These are phyloP conservation scores for Lachancea cidri DNA, from an alignment of 805 yeast genomes.

Conservation along the genomic window DNA sequence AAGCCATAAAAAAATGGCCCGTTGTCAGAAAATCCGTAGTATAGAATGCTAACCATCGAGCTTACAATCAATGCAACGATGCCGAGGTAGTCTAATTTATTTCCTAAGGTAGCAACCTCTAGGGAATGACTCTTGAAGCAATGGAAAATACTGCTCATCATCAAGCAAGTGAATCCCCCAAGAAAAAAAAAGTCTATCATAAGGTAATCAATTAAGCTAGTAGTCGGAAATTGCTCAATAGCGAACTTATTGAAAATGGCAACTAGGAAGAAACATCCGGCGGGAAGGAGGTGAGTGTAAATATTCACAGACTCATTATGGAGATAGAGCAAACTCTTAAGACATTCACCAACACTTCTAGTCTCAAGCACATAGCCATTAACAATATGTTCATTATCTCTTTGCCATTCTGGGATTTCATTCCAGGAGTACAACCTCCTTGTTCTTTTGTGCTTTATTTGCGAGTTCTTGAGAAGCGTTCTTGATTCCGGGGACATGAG, in stretches of 20 bases:
- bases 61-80: conserved; percentile 62
- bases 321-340: conserved; percentile 46
- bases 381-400: conserved; percentile 60
- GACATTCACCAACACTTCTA: conserved; percentile 39
- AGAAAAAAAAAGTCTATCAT: conserved; percentile 36
- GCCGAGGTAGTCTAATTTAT: conserved; percentile 71
- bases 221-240: conserved; percentile 38
- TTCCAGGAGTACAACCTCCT: conserved; percentile 29
- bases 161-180: conserved; percentile 56
- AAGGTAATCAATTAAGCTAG: conserved; percentile 36
- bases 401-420: conserved; percentile 69
- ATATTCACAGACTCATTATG: conserved; percentile 76
- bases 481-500: conserved; percentile 1
- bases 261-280: conserved; percentile 18
- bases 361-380: conserved; percentile 61
- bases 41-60: conserved; percentile 50
- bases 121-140: conserved; percentile 61
- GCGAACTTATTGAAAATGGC: conserved; percentile 28
- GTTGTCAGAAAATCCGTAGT: conserved; percentile 45
- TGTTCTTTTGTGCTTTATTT: neutral
- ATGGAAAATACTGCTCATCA: conserved; percentile 63
- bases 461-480: neutral
- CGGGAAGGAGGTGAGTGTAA: conserved; percentile 56
- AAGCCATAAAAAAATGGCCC: conserved; percentile 35
- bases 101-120: conserved; percentile 50